phyloP scores from a whole-genome alignment of 768 basidiomycete species.

The Tulasnella sp. region DNA sequence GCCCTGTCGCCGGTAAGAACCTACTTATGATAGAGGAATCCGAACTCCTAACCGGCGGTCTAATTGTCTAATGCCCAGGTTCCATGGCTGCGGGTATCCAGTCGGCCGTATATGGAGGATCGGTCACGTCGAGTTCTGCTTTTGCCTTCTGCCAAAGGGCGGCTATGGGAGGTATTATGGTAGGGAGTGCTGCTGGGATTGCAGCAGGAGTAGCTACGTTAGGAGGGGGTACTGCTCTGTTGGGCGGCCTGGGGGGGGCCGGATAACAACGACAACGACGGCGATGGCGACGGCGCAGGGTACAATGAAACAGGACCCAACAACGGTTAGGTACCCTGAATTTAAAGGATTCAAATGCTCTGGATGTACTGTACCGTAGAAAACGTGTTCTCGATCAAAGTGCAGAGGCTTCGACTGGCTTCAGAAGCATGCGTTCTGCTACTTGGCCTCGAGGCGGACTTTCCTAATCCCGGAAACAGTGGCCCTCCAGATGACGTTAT shows the following conservation, averaged over 20 bases:
- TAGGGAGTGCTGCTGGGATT: neutral
- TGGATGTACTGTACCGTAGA: no score
- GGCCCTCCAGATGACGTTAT: no score
- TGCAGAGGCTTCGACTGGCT: no score
- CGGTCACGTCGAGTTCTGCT: neutral
- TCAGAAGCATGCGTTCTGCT: no score
- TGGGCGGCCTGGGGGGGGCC: neutral
- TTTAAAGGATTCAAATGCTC: no score
- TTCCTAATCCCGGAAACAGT: no score
- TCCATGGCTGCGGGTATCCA: neutral
- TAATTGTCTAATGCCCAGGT: neutral
- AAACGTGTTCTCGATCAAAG: no score
- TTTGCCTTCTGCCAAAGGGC: neutral
- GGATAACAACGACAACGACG: no score
- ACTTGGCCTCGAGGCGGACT: no score
- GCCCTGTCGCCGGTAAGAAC: conserved; percentile 6
- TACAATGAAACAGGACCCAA: no score
- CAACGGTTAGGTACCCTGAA: no score
- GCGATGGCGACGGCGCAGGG: neutral
- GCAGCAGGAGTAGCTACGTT: neutral
- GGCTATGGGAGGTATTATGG: conserved; percentile 7
- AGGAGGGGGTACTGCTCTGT: neutral
- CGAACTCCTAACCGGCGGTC: neutral
- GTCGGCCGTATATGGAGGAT: neutral
- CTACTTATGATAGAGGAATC: neutral